Percentiles rank a stretch among this genome's conserved stretches.
These are phyloP conservation scores for Capsicum pubescens DNA, from an alignment of 257 asterid species.

Conservation along the genomic window DNA sequence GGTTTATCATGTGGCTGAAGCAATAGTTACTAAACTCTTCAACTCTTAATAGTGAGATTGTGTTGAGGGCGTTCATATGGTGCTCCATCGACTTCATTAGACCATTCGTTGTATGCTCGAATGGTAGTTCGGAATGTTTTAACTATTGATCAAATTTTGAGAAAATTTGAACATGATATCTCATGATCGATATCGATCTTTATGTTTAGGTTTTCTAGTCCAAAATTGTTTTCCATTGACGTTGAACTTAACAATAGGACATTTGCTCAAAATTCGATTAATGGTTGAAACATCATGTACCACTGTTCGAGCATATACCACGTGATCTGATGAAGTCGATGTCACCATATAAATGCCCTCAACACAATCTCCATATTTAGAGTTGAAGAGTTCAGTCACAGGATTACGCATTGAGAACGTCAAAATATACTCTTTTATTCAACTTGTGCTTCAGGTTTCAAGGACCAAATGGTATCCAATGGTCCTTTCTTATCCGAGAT, in stretches of 20 bases:
- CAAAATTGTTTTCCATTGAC: too few species aligned
- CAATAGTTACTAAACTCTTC: neutral
- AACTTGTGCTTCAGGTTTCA: neutral
- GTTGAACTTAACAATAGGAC: too few species aligned
- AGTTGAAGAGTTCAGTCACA: conserved; percentile 27
- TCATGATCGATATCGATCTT: neutral
- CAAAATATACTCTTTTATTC: conserved; percentile 35
- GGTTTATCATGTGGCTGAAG: conserved; percentile 31
- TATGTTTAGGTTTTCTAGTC: too few species aligned
- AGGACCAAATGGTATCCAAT: conserved; percentile 25
- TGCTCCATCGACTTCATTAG: neutral
- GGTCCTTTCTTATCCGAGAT: conserved; percentile 10
- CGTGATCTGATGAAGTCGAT: conserved; percentile 35
- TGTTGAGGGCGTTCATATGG: conserved; percentile 28
- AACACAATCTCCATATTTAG: conserved; percentile 33
- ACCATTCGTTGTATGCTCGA: neutral
- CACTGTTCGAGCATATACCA: too few species aligned
- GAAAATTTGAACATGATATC: neutral
- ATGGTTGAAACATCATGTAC: too few species aligned
- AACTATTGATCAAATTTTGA: too few species aligned
- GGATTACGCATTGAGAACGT: conserved; percentile 36
- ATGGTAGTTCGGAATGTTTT: too few species aligned
- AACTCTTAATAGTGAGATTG: conserved; percentile 31
- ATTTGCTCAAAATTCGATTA: too few species aligned
- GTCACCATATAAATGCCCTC: conserved; percentile 19